A percentile compares a stretch with the other conserved stretches of the same genome.
Evolutionary conservation across 23 red algal genomes (phyloP).

Genomic region (Gracilaria caudata): DNA sequence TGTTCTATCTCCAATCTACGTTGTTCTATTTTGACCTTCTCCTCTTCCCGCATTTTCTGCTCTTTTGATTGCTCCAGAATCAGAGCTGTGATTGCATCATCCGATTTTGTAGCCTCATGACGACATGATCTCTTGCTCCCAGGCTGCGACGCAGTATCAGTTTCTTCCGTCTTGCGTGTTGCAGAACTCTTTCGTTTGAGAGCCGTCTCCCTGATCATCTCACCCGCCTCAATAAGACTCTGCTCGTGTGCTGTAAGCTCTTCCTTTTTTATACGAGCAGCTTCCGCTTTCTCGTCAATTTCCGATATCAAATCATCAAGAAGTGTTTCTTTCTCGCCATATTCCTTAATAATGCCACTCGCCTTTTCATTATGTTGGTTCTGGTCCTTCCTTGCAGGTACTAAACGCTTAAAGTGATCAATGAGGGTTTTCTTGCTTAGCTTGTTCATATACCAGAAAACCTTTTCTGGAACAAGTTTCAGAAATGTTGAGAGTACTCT

Average conservation of each 20-base stretch:
- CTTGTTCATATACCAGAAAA: constrained; percentile 16
- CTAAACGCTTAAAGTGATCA: not conserved
- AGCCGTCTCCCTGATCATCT: not conserved
- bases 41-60: not conserved
- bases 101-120: not conserved
- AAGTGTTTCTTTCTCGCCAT: constrained; percentile 11
- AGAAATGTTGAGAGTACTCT: constrained; percentile 1
- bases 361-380: not conserved
- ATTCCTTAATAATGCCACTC: not conserved
- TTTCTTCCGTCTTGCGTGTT: not conserved
- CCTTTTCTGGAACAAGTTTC: not conserved
- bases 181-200: not conserved
- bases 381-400: not conserved
- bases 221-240: not conserved
- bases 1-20: not conserved
- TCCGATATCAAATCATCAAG: constrained; percentile 46
- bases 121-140: not conserved
- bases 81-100: constrained; percentile 5
- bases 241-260: not conserved
- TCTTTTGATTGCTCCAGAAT: not conserved
- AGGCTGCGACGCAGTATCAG: no score
- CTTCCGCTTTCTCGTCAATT: constrained; percentile 32
- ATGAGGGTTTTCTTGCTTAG: not conserved
- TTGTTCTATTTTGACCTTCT: not conserved
- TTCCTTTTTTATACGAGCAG: not conserved